Evolutionary conservation across 768 basidiomycete species (phyloP).

Genomic region (Xerocomellus amylosporus): DNA sequence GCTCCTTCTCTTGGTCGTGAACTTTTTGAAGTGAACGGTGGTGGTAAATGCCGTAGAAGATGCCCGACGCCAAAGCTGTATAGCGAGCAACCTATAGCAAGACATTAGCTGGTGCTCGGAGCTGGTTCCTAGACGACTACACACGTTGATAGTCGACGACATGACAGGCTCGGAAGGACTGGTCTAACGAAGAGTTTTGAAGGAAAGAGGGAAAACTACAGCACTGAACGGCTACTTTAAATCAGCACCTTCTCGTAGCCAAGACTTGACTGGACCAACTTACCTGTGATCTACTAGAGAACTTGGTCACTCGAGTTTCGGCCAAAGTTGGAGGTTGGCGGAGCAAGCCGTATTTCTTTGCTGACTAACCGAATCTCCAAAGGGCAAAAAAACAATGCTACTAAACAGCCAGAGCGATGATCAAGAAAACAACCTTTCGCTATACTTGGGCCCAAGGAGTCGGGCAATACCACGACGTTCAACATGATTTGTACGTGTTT

Average conservation of each 20-base stretch:
- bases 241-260: not conserved
- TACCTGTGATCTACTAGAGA: conserved; percentile 10
- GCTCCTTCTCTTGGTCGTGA: conserved; percentile 73
- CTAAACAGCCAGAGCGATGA: too few species aligned
- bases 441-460: too few species aligned
- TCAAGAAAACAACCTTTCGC: too few species aligned
- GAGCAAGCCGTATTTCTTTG: conserved; percentile 28
- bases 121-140: conserved; percentile 26
- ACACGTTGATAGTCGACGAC: conserved; percentile 77
- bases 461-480: too few species aligned
- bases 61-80: conserved; percentile 82
- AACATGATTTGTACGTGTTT: too few species aligned
- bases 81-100: conserved; percentile 82
- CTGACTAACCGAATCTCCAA: conserved; percentile 28
- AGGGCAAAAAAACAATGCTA: too few species aligned
- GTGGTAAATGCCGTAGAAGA: conserved; percentile 91
- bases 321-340: conserved; percentile 19
- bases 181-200: conserved; percentile 5
- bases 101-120: conserved; percentile 1
- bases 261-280: not conserved
- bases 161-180: conserved; percentile 36
- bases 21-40: conserved; percentile 83
- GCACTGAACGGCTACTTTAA: conserved; percentile 10
- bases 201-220: conserved; percentile 14
- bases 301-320: conserved; percentile 9